Evolutionary conservation across 2,329 filamentous ascomycete genomes (phyloP).

Genomic region (Zymoseptoria brevis): DNA sequence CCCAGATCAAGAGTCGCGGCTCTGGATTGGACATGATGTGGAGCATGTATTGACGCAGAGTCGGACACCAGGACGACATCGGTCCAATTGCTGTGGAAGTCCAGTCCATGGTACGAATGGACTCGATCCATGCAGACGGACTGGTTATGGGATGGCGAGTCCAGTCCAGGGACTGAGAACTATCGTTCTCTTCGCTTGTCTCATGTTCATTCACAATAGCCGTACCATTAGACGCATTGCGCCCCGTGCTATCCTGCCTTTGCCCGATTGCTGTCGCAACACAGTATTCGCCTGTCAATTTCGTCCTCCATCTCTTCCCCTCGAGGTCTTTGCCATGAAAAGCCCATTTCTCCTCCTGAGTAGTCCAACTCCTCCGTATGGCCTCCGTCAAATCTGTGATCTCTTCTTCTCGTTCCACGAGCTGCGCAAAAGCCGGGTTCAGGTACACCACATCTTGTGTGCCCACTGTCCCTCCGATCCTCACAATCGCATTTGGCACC

Average conservation of each 20-base stretch:
- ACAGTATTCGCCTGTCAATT: not conserved
- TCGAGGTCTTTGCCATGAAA: slow-evolving; percentile 10
- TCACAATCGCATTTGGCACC: slow-evolving; percentile 13
- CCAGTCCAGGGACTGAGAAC: slow-evolving; percentile 20
- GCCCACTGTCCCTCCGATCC: not conserved
- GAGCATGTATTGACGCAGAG: slow-evolving; percentile 19
- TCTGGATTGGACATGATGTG: slow-evolving; percentile 26
- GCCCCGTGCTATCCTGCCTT: not conserved
- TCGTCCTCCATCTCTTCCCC: slow-evolving; percentile 10
- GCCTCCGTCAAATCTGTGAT: slow-evolving; percentile 6
- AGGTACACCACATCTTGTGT: slow-evolving; percentile 5
- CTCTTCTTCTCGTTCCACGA: slow-evolving; percentile 1
- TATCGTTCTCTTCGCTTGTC: not conserved
- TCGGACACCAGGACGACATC: slow-evolving; percentile 21
- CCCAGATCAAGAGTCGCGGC: slow-evolving; percentile 27
- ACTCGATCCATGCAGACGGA: slow-evolving; percentile 19
- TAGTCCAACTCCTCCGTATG: slow-evolving; percentile 1
- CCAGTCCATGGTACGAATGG: slow-evolving; percentile 25
- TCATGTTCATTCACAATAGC: not conserved
- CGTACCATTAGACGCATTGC: not conserved
- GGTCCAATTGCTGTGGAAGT: slow-evolving; percentile 22
- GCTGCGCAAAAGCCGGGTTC: slow-evolving; percentile 12
- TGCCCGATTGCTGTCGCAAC: not conserved
- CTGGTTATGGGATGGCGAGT: slow-evolving; percentile 17
- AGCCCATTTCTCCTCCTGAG: not conserved